Base-by-base conservation (phyloP, 23 red algal species). In the Pyropia yezoensis region DNA sequence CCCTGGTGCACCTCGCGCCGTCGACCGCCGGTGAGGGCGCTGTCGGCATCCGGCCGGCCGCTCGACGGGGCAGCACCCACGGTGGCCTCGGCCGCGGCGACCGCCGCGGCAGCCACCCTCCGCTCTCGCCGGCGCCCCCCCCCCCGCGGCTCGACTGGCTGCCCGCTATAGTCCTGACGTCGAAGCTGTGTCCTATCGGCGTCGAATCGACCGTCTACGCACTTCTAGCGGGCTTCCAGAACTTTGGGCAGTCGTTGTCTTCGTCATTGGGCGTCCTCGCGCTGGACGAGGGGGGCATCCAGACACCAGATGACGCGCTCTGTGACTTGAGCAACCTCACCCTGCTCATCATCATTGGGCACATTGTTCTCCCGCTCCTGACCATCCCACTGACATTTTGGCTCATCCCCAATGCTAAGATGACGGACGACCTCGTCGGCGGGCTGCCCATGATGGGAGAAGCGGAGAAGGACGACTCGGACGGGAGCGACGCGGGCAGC, bases 191-290 rank as follows among this genome's bases (percentile, higher is more conserved):
- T 62, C 82, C 82, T 17, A 57, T 55, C 18, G 82, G 82, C 19
- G 76, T 87, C 71, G 82, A 87, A 49, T 61, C 82, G 6, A 87
- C 70, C 54, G 70, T 87, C 22, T 87, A 87, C 63, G 82, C 82
- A 0, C 61, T 87, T 50, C 65, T 87, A 18, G 82, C 72, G 21
- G 74, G 70, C 16, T 87, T 76, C 26, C 82, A 87, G 26, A 87
- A 87, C 47, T 64, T 87, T 33, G 82, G 82, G 9, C 26, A 25
- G 27, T 71, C 62, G 23, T 71, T 87, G 13, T 52, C 70, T 7
- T 50, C 71, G 34, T 68, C 82, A n/a, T 19, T 87, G 26, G 82
- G 82, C 18, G 82, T 77, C 16, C 61, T 49, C 17, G 65, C 76
- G 30, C 70, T 87, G 18, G 70, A 76, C 32, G 2, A 26, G 6